Evolutionary conservation across 2,329 filamentous ascomycete species (phyloP), one percentile per base, ranked within the genome.

Genomic region (Emmonsia crescens): DNA sequence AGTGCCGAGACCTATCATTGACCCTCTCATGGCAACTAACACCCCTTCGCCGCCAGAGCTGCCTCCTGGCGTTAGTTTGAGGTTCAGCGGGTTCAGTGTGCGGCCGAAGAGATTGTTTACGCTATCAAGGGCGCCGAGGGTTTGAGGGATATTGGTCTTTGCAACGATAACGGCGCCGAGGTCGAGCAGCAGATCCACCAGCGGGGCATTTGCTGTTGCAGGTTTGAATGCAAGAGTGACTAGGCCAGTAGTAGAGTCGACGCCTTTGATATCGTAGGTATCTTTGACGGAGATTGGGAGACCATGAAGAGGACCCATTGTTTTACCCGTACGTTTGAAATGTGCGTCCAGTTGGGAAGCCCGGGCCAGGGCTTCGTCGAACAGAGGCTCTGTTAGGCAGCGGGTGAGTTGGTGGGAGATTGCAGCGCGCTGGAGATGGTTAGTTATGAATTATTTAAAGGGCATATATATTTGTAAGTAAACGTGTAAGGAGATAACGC

Each of bases 111-210:
- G 68, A 67, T 86, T 81, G 70, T 85, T 87, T 48, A 82, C 78
- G 4, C 78, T 81, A 68, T 88, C 85, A 48, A 84, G 70, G 8
- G 78, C 77, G 66, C 76, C 76, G 61, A 84, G 71, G 0, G 81
- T 82, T 64, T 85, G 82, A 1, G 87, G 86, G 1, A 89, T 77
- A 66, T 88, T 89, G 0, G 87, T 89, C 73, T 89, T 89, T 65
- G 83, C 80, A 65, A 89, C 87, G n/a, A 87, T 74, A 0, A 89
- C 78, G 0, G 86, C 86, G 1, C 87, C 87, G 0, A 84, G 77
- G 21, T 78, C 76, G 31, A 82, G 73, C 3, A 89, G 72, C 0
- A 87, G 74, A 9, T 82, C 77, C 0, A 88, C 82, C 6, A 88
- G 74, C 0, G 80, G 78, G 0, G 83, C 79, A 69, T 87, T 82